Evolutionary conservation across 768 basidiomycete genomes (phyloP), one percentile per base, ranked within the genome.

Genomic region (Suillus lakei): DNA sequence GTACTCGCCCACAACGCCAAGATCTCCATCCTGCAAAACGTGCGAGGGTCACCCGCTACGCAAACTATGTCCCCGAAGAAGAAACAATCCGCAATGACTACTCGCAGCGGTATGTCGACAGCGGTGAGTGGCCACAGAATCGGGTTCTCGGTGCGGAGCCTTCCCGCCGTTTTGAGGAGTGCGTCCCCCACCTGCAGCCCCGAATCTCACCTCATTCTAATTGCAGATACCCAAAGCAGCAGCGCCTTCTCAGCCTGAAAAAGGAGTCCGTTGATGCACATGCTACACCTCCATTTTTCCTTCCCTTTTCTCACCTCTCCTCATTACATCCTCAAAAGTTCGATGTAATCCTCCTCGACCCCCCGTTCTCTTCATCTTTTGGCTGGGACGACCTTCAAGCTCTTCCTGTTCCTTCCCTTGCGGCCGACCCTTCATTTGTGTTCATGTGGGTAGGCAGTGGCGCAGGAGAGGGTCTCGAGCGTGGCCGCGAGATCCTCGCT

Each of bases 31-130:
- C 88, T n/a, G 84, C 88, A 7, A 95, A 95, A 74, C 86, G 87
- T 5, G 91, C 91, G 0, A 85, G 92, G 4, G 79, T 86, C 7
- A 82, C 85, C 26, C 84, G 91, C 41, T 95, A 93, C 68, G 74
- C 76, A 39, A 96, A 96, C 72, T 96, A 97, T 69, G 85, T 96
- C 18, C 90, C 93, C 1, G 94, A 95, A 67, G 97, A 99, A 74
- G 97, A 99, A 76, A 98, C 96, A 0, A 92, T 99, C 51, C 85
- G 98, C 56, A 99, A 98, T 71, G 96, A 99, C 79, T 95, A 96
- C 73, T 93, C 92, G 0, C 91, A 91, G 76, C 82, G 91, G 68
- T 98, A 97, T 76, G 95, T 96, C 39, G 90, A 93, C 70, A 86
- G 91, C 2, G 96, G 96, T 12, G 92, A 93, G 68, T 95, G 96